Evolutionary conservation across 768 basidiomycete genomes (phyloP), one percentile per base, ranked within the genome.

Genomic region (Daedalea quercina): DNA sequence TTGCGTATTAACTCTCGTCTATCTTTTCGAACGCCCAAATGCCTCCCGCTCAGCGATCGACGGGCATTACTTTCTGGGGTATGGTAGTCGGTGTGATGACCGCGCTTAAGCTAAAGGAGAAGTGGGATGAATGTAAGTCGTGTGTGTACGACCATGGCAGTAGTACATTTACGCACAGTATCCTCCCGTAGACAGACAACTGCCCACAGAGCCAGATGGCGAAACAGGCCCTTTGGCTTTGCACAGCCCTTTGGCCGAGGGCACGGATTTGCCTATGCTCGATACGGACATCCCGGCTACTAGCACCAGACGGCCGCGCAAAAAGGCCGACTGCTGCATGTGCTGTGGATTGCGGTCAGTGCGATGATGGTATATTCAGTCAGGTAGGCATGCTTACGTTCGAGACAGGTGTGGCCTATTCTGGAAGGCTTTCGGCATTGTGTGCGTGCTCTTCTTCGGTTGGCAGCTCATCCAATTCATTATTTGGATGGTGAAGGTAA

Each of bases 391-490:
- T 44, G 9, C 22, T 23, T 23, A 46, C n/a, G n/a, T n/a, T n/a
- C n/a, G n/a, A n/a, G n/a, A 23, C 50, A 81, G 80, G 55, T 80
- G 78, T 57, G 67, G 67, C 28, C 64, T 80, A 12, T 74, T 81
- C 62, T 81, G 75, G 72, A 82, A 79, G 59, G 76, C 76, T 1
- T 67, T 80, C 48, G 79, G 73, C 20, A 74, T 82, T 44, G 76
- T 80, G n/a, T 53, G 70, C 3, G 63, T 65, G 19, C 56, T 76
- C 15, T 69, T 74, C 43, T 51, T 71, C 3, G 52, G 73, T 3
- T 79, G 73, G 68, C 69, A 73, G 54, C 67, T 67, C 1, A 66
- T 76, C 59, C 76, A 71, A 55, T 64, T 79, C 15, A 56, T 76
- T 28, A 57, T 65, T 26, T 82, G 79, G 79, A 74, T 73, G 31